A percentile compares a stretch with the other conserved stretches of the same genome.
Evolutionary conservation across 257 asterid species (phyloP).

Genomic region (Lithospermum erythrorhizon): DNA sequence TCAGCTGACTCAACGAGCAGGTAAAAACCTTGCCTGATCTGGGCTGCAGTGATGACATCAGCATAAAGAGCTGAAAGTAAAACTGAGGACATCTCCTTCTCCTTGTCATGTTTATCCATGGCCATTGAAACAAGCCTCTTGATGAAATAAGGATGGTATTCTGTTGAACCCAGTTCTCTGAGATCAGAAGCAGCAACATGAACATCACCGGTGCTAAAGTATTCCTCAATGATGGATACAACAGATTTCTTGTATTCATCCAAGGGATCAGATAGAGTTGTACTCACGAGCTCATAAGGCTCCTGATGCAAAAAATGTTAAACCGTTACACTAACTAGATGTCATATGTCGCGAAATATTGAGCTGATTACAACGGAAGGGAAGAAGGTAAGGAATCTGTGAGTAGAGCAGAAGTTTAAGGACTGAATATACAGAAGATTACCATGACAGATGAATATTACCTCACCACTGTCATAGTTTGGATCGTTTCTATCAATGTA

Average conservation of each 20-base stretch:
- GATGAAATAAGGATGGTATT: conserved; percentile 84
- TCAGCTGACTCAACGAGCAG: conserved; percentile 92
- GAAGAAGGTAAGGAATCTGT: neutral
- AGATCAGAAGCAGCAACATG: conserved; percentile 83
- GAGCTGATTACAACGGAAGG: no score
- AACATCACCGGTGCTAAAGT: conserved; percentile 82
- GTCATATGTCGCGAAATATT: no score
- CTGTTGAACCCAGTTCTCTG: conserved; percentile 67
- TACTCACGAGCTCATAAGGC: conserved; percentile 83
- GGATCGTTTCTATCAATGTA: conserved; percentile 74
- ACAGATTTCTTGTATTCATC: conserved; percentile 77
- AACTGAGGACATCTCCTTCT: conserved; percentile 98
- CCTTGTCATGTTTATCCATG: conserved; percentile 92
- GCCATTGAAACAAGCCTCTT: conserved; percentile 91
- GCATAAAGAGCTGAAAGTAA: conserved; percentile 84
- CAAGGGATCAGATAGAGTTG: conserved; percentile 52
- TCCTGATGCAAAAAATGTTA: conserved; percentile 36
- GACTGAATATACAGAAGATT: neutral
- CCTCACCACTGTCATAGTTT: conserved; percentile 98
- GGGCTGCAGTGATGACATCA: conserved; percentile 65
- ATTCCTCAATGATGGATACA: conserved; percentile 73
- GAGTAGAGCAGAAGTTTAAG: neutral
- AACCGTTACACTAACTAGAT: no score
- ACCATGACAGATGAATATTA: conserved; percentile 13
- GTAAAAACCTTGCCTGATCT: conserved; percentile 69